Evolutionary conservation across 108 stramenopile genomes (phyloP), one percentile per base, ranked within the genome.

Genomic region (Phaeodactylum tricornutum): DNA sequence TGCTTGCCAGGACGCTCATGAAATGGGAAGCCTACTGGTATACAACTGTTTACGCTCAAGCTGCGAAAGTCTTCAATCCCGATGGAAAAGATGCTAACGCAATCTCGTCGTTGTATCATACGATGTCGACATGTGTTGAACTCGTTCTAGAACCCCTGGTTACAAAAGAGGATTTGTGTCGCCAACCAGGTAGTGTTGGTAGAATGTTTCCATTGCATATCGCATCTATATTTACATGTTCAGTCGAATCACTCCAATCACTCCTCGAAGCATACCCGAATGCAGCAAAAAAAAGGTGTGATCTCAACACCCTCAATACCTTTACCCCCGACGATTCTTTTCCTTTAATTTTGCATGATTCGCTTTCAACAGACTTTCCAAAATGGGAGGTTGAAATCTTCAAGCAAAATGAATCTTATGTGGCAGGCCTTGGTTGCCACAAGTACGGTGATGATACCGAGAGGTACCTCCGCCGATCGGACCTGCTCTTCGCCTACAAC

Each of bases 11-110:
- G 22, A 62, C 41, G 1, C 45, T 80, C 26, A 69, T 79, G 57
- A 56, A 67, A 33, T 79, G 77, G 77, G 76, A 77, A 33, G 61
- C 53, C 6, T 20, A 53, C 44, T 77, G 76, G 76, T 63, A 72
- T 43, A 58, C 66, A 33, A 53, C 47, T 32, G 55, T 77, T 8
- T 67, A 74, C 30, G 64, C 57, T 4, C 36, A 62, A 43, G 61
- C 66, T 3, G 25, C 42, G n/a, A 51, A 45, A 20, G 56, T 58
- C 4, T 43, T 47, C 6, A 47, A 57, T 12, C 44, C 29, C 19
- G 27, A 24, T 20, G 68, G 55, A 4, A 26, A 27, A 16, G 25
- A 34, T 8, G 16, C 35, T 2, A 29, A 32, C 9, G 38, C 38
- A n/a, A 63, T 78, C 15, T 59, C 64, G 3, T 61, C 37, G 3